Evolutionary conservation across 2,329 filamentous ascomycete species (phyloP).

Genomic region (Colletotrichum magnum): DNA sequence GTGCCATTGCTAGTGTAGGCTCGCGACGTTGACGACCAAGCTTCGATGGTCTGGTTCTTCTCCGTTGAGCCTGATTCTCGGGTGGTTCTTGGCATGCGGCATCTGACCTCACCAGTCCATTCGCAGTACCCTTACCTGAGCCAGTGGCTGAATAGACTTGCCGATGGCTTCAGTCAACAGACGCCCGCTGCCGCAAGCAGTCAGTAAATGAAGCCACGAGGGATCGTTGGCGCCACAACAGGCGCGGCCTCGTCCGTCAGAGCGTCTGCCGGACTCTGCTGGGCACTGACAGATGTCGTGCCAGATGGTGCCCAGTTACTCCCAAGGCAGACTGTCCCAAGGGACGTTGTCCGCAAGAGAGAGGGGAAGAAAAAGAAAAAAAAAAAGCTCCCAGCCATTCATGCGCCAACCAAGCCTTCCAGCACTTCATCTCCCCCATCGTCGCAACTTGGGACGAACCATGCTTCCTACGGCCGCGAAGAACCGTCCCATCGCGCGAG

Average conservation of each 20-base stretch:
- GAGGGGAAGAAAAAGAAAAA: no score
- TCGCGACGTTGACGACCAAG: background rate
- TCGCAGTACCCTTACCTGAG: slow-evolving; percentile 19
- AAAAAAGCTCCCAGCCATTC: no score
- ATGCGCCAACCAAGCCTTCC: no score
- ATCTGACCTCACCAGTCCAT: background rate
- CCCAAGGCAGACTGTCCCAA: no score
- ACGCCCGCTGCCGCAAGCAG: slow-evolving; percentile 22
- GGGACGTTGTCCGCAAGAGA: no score
- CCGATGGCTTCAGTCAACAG: slow-evolving; percentile 28
- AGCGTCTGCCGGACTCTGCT: slow-evolving; percentile 25
- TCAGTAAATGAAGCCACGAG: slow-evolving; percentile 21
- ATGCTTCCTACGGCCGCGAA: background rate
- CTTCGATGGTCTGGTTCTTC: background rate
- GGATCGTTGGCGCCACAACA: slow-evolving; percentile 3
- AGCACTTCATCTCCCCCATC: slow-evolving; percentile 8
- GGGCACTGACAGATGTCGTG: slow-evolving; percentile 13
- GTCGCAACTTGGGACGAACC: no score
- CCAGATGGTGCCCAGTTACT: slow-evolving; percentile 9
- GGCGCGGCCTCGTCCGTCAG: slow-evolving; percentile 13
- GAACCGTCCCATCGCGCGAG: no score
- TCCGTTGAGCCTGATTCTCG: slow-evolving; percentile 2
- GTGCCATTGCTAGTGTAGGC: no score
- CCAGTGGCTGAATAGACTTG: slow-evolving; percentile 30
- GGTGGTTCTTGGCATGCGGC: slow-evolving; percentile 8